Conservation (phyloP, 805 yeast genomes). For the Candida sithepensis region DNA sequence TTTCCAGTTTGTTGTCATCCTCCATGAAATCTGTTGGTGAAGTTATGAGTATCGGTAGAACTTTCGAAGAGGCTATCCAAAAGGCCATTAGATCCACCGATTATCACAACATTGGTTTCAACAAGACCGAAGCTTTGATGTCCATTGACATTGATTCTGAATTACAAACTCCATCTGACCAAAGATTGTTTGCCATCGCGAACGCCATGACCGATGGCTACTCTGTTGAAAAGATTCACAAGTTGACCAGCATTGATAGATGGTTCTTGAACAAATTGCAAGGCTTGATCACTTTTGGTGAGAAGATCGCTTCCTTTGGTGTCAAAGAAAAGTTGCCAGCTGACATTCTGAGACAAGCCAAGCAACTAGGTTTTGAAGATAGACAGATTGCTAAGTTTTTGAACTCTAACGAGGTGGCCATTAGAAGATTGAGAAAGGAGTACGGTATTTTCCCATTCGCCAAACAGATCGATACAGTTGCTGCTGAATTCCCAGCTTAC, state of each 20-base stretch:
- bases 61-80: constrained; percentile 95
- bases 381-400: constrained; percentile 90
- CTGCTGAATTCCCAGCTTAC: constrained; percentile 98
- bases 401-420: constrained; percentile 87
- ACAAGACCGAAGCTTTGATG: constrained; percentile 77
- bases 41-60: constrained; percentile 98
- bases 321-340: constrained; percentile 60
- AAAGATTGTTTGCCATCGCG: constrained; percentile 93
- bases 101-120: constrained; percentile 93
- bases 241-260: constrained; percentile 85
- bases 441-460: constrained; percentile 88
- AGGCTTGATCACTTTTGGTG: constrained; percentile 69
- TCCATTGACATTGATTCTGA: constrained; percentile 90
- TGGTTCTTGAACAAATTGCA: constrained; percentile 92
- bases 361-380: constrained; percentile 95
- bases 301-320: constrained; percentile 54
- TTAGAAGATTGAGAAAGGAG: constrained; percentile 84
- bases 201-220: constrained; percentile 88
- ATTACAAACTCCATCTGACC: constrained; percentile 95
- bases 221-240: constrained; percentile 89
- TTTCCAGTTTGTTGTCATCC: constrained; percentile 85
- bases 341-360: constrained; percentile 71
- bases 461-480: constrained; percentile 94
- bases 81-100: constrained; percentile 97
- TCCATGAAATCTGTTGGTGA: constrained; percentile 99